Conservation (phyloP, 768 basidiomycete species). For the Tylopilus balloui region DNA sequence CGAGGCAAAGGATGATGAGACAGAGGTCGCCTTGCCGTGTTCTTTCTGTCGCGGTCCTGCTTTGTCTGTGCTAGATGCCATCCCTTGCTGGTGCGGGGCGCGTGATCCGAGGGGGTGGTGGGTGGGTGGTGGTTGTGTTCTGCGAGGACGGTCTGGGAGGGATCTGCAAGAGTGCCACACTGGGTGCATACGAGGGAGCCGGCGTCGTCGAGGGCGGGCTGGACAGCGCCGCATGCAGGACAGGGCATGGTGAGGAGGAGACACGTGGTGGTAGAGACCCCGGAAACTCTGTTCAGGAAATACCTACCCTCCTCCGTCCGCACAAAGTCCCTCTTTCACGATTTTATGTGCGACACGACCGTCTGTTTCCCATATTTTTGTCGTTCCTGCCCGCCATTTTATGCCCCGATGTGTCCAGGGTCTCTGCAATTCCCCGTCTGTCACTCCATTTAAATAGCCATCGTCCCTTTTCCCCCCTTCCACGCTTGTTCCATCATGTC, state of each 20-base stretch:
- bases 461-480: constrained; percentile 11
- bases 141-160: constrained; percentile 57
- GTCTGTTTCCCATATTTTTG: too few relatives aligned
- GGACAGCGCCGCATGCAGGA: constrained; percentile 48
- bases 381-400: too few relatives aligned
- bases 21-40: constrained; percentile 45
- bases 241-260: constrained; percentile 32
- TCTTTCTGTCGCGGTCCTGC: constrained; percentile 59
- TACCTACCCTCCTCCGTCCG: too few relatives aligned
- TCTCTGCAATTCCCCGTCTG: too few relatives aligned
- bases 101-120: constrained; percentile 39
- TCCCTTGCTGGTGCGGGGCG: constrained; percentile 44
- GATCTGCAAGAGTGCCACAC: constrained; percentile 70
- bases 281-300: constrained; percentile 26
- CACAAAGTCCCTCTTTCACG: too few relatives aligned
- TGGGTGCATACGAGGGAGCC: constrained; percentile 59
- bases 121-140: constrained; percentile 36
- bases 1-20: constrained; percentile 9
- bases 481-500: constrained; percentile 43
- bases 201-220: constrained; percentile 53
- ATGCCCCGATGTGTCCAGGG: too few relatives aligned
- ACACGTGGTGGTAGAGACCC: constrained; percentile 12
- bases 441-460: constrained; percentile 35
- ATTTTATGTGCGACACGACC: too few relatives aligned
- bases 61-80: constrained; percentile 64